phyloP scores from a whole-genome alignment of 148 eudicot species.

The Mesembryanthemum crystallinum region DNA sequence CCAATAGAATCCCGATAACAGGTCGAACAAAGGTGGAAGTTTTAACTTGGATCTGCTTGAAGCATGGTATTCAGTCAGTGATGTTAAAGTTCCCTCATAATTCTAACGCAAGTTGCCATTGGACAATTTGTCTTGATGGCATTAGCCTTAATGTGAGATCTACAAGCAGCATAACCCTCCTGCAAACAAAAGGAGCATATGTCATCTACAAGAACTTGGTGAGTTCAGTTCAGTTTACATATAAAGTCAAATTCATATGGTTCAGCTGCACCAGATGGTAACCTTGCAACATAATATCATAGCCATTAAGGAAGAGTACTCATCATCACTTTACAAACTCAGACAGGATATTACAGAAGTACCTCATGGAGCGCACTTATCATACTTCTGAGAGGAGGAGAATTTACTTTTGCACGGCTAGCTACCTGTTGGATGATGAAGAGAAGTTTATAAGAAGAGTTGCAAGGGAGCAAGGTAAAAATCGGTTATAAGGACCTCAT shows the following conservation, averaged over 20 bases:
- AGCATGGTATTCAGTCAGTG: neutral
- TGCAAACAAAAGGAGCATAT: constrained; percentile 30
- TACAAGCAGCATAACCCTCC: constrained; percentile 76
- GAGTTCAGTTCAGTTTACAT: neutral
- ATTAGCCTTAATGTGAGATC: constrained; percentile 74
- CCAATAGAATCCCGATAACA: neutral
- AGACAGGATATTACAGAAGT: neutral
- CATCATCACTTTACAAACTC: neutral
- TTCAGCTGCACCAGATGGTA: neutral
- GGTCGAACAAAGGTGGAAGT: neutral
- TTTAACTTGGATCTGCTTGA: neutral
- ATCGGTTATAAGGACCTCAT: neutral
- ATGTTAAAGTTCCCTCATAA: constrained; percentile 50
- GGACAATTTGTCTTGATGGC: constrained; percentile 92
- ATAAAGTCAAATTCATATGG: neutral
- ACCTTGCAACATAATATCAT: neutral
- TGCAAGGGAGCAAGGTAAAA: neutral
- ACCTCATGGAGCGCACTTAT: constrained; percentile 63
- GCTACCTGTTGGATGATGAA: constrained; percentile 50
- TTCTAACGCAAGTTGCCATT: constrained; percentile 57
- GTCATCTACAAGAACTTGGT: neutral
- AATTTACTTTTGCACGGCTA: constrained; percentile 78
- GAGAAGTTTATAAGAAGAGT: neutral
- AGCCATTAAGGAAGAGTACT: neutral
- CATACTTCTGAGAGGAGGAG: constrained; percentile 56